Conservation (phyloP, 176 grass and related monocot species). For the Eragrostis curvula region DNA sequence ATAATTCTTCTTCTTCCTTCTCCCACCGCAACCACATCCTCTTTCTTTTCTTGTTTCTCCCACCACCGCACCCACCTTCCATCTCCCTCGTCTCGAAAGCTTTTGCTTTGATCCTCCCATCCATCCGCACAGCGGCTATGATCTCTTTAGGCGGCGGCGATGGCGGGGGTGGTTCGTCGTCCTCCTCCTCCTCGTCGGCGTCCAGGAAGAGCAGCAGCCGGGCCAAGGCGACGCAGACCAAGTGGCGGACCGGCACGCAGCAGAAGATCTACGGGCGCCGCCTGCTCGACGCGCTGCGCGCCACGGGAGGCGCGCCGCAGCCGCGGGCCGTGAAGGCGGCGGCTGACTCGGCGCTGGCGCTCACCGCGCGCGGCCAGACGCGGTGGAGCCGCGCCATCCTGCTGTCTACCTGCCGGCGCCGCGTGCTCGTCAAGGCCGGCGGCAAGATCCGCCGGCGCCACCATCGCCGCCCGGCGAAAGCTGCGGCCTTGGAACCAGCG, state of each 20-base stretch:
- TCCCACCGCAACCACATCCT: neutral
- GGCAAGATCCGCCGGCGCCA: constrained; percentile 55
- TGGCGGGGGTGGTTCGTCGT: neutral
- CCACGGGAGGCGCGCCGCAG: constrained; percentile 39
- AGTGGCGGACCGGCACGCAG: constrained; percentile 82
- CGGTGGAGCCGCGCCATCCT: constrained; percentile 97
- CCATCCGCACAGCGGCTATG: constrained; percentile 37
- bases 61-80: neutral
- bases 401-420: constrained; percentile 53
- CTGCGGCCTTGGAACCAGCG: neutral
- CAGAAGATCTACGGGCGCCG: constrained; percentile 80
- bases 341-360: constrained; percentile 86
- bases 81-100: neutral
- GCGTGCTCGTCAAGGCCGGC: constrained; percentile 78
- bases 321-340: constrained; percentile 74
- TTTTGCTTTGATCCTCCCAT: neutral
- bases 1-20: neutral
- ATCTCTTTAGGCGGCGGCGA: constrained; percentile 40
- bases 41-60: neutral
- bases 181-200: constrained; percentile 34
- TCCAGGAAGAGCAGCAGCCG: constrained; percentile 7
- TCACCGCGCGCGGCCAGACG: constrained; percentile 81
- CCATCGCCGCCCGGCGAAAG: constrained; percentile 28
- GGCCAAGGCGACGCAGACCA: constrained; percentile 46
- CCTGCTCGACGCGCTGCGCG: constrained; percentile 76